phyloP scores from a whole-genome alignment of 441 rosid species.

The Euphorbia celastroides region DNA sequence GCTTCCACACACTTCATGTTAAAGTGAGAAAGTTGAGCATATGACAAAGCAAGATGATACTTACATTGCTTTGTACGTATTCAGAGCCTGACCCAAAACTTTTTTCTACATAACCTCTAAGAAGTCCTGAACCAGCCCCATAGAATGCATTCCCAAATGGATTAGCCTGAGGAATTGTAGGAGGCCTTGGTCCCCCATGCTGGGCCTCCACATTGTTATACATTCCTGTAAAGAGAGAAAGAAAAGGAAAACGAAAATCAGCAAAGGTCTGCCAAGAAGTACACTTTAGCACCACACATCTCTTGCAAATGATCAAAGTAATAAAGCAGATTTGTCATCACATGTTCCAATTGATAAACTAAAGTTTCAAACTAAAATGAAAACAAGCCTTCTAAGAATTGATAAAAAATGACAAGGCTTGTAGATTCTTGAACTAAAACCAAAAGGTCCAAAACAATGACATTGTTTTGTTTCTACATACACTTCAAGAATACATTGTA shows the following conservation, averaged over 20 bases:
- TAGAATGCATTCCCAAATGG: slow-evolving; percentile 85
- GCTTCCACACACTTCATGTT: neutral
- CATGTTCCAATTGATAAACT: neutral
- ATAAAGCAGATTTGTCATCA: neutral
- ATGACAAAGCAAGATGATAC: slow-evolving; percentile 19
- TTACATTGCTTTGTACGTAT: slow-evolving; percentile 95
- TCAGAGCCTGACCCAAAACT: slow-evolving; percentile 88
- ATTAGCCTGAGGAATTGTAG: slow-evolving; percentile 56
- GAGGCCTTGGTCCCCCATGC: slow-evolving; percentile 61
- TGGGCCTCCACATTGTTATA: slow-evolving; percentile 62
- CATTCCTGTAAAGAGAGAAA: slow-evolving; percentile 44
- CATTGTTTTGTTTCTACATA: too few species aligned
- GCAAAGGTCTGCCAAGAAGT: neutral
- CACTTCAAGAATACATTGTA: neutral
- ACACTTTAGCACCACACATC: neutral
- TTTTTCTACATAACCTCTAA: slow-evolving; percentile 82
- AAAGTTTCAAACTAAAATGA: neutral
- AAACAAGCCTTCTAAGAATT: neutral
- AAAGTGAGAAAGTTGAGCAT: neutral
- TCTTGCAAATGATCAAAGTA: neutral
- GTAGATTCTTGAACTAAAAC: neutral
- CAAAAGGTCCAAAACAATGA: neutral
- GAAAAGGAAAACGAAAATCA: neutral
- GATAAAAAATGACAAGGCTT: neutral
- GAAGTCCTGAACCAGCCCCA: slow-evolving; percentile 92